phyloP scores from a whole-genome alignment of 2,329 filamentous ascomycete genomes.

The Paracorniculantispora psalliotae region DNA sequence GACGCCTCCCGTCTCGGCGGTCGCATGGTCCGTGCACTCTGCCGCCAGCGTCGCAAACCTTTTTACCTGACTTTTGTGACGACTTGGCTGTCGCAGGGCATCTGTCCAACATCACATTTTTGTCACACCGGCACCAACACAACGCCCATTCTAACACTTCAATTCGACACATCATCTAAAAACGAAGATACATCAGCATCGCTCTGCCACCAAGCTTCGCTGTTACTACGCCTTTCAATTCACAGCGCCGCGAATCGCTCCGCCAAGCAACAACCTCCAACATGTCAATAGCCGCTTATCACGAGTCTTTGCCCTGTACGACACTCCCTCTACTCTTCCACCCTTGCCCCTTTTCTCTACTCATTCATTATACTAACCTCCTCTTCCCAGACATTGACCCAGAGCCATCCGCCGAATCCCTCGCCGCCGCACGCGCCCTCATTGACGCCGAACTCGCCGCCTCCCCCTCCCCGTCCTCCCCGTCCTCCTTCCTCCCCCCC shows the following conservation, averaged over 20 bases:
- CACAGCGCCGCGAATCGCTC: not conserved
- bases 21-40: constrained; percentile 2
- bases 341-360: not conserved
- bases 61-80: not conserved
- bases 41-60: constrained; percentile 1
- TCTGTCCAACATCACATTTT: not conserved
- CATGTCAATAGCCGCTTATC: constrained; percentile 39
- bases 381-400: constrained; percentile 68
- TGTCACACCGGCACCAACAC: not conserved
- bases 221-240: no score
- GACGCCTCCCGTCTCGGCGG: no score
- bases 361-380: constrained; percentile 19
- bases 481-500: constrained; percentile 43
- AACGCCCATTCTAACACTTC: not conserved
- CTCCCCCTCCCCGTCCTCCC: constrained; percentile 59
- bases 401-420: constrained; percentile 58
- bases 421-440: constrained; percentile 62
- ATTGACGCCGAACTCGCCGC: constrained; percentile 61
- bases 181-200: not conserved
- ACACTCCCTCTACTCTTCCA: constrained; percentile 12
- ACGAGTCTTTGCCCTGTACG: constrained; percentile 79
- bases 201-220: no score
- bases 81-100: not conserved
- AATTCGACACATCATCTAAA: not conserved
- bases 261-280: not conserved